These are phyloP conservation scores for Terfezia boudieri DNA, from an alignment of 495 filamentous ascomycete genomes.

Conservation along the genomic window DNA sequence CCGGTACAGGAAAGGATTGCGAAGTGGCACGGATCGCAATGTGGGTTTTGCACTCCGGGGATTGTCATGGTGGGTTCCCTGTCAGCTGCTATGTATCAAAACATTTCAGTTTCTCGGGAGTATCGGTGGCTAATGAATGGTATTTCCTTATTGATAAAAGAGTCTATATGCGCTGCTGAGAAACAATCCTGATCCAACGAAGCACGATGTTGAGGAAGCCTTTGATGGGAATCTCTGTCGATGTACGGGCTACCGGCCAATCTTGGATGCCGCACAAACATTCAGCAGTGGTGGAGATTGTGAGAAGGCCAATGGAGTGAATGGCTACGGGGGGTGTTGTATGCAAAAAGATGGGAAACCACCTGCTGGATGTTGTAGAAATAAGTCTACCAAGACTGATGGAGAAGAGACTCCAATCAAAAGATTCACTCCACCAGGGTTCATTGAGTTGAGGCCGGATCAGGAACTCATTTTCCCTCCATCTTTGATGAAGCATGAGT, in stretches of 20 bases:
- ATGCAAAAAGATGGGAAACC: slow-evolving; percentile 31
- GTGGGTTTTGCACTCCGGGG: slow-evolving; percentile 81
- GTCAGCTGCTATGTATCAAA: slow-evolving; percentile 11
- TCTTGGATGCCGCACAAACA: slow-evolving; percentile 72
- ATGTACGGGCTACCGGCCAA: slow-evolving; percentile 87
- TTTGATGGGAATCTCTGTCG: slow-evolving; percentile 93
- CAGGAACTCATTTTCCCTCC: slow-evolving; percentile 93
- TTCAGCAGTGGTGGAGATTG: slow-evolving; percentile 35
- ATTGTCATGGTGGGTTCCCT: slow-evolving; percentile 60
- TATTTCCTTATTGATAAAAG: slow-evolving; percentile 8
- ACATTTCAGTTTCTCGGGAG: not conserved
- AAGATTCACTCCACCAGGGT: slow-evolving; percentile 56
- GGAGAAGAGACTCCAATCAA: slow-evolving; percentile 34
- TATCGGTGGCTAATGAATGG: not conserved
- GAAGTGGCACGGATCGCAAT: slow-evolving; percentile 44
- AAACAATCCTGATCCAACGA: slow-evolving; percentile 43
- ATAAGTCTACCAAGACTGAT: slow-evolving; percentile 12
- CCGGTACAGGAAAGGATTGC: slow-evolving; percentile 82
- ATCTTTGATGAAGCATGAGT: slow-evolving; percentile 53
- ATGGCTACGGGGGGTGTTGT: slow-evolving; percentile 40
- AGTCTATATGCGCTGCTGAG: slow-evolving; percentile 64
- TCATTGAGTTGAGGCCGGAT: slow-evolving; percentile 80
- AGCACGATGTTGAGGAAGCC: slow-evolving; percentile 64
- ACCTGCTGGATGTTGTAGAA: slow-evolving; percentile 35
- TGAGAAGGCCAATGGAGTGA: slow-evolving; percentile 28